Evolutionary conservation across 805 yeast genomes (phyloP).

Genomic region (Lachancea kluyveri): DNA sequence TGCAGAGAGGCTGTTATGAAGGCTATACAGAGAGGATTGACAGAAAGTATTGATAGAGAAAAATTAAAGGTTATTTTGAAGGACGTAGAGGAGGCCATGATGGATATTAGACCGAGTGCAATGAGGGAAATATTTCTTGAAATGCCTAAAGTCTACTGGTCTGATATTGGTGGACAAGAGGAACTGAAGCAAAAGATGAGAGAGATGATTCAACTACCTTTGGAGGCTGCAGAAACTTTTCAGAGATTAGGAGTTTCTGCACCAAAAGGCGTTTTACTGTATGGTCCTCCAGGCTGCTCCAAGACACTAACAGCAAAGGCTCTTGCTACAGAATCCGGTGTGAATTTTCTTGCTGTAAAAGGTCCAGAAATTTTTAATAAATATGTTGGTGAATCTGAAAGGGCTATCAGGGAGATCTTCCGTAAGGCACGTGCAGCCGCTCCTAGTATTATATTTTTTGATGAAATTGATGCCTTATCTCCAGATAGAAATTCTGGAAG

Average conservation of each 20-base stretch:
- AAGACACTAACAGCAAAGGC: constrained; percentile 94
- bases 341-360: constrained; percentile 89
- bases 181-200: constrained; percentile 70
- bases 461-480: constrained; percentile 92
- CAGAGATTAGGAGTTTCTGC: constrained; percentile 72
- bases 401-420: constrained; percentile 88
- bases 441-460: constrained; percentile 91
- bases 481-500: constrained; percentile 61
- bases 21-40: constrained; percentile 61
- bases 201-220: constrained; percentile 90
- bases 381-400: constrained; percentile 92
- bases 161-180: constrained; percentile 93
- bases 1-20: constrained; percentile 84
- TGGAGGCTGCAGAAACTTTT: constrained; percentile 76
- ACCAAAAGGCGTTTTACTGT: constrained; percentile 87
- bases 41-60: constrained; percentile 19
- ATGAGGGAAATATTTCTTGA: constrained; percentile 94
- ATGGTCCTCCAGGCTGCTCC: constrained; percentile 99
- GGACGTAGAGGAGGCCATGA: constrained; percentile 67
- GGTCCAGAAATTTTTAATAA: constrained; percentile 96
- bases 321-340: constrained; percentile 89
- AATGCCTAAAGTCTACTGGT: constrained; percentile 90
- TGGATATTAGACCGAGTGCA: constrained; percentile 89
- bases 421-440: constrained; percentile 91
- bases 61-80: constrained; percentile 41